Evolutionary conservation across 495 filamentous ascomycete species (phyloP).

Genomic region (Penicillium odoratum): DNA sequence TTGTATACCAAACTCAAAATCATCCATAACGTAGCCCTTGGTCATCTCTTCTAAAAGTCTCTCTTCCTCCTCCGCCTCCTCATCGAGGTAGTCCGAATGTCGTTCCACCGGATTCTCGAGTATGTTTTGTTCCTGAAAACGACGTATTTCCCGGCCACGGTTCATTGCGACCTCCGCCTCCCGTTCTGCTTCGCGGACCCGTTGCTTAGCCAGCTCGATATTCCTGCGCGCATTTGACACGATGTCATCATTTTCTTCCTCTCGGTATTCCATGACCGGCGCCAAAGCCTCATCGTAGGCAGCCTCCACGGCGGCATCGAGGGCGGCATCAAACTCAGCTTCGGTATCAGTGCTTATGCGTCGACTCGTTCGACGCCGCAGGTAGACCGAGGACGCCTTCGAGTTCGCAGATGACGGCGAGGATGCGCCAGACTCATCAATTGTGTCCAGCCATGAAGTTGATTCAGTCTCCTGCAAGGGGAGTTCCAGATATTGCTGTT

Average conservation of each 20-base stretch:
- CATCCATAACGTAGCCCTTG: slow-evolving; percentile 80
- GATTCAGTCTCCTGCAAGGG: slow-evolving; percentile 57
- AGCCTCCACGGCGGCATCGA: slow-evolving; percentile 94
- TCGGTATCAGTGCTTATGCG: slow-evolving; percentile 74
- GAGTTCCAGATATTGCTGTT: slow-evolving; percentile 29
- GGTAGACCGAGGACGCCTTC: slow-evolving; percentile 65
- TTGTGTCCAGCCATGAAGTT: slow-evolving; percentile 93
- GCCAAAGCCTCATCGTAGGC: slow-evolving; percentile 94
- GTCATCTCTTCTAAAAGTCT: slow-evolving; percentile 92
- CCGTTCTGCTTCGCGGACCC: slow-evolving; percentile 72
- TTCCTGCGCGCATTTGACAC: slow-evolving; percentile 63
- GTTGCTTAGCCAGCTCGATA: slow-evolving; percentile 76
- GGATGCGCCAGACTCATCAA: slow-evolving; percentile 90
- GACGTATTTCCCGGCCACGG: slow-evolving; percentile 42
- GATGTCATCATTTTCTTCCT: slow-evolving; percentile 39
- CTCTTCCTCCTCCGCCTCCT: slow-evolving; percentile 90
- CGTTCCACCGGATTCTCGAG: slow-evolving; percentile 34
- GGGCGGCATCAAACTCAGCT: slow-evolving; percentile 90
- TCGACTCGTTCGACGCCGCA: slow-evolving; percentile 66
- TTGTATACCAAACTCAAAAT: slow-evolving; percentile 76
- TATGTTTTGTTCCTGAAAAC: slow-evolving; percentile 33
- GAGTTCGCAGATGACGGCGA: slow-evolving; percentile 80
- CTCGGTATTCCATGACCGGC: slow-evolving; percentile 53
- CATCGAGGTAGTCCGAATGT: slow-evolving; percentile 56
- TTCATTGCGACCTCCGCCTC: slow-evolving; percentile 68